Evolutionary conservation across 305 asterid genomes (phyloP).

Genomic region (Solanum hybrid): DNA sequence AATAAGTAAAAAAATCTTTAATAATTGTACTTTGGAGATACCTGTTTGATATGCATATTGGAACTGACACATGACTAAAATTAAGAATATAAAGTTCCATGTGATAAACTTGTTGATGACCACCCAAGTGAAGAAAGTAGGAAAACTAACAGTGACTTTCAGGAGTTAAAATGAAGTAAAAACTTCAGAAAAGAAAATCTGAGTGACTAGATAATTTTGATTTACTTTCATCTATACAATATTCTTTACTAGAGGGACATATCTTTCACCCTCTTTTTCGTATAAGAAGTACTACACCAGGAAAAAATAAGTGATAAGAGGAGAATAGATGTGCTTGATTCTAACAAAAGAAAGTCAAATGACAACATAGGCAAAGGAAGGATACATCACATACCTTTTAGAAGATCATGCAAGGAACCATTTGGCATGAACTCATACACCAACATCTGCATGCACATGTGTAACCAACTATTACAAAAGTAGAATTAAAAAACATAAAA

Average conservation of each 20-base stretch:
- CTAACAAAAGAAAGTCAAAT: neutral
- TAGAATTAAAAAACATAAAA: neutral
- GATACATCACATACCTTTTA: slow-evolving; percentile 43
- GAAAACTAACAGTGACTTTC: neutral
- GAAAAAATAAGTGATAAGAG: neutral
- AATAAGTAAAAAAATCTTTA: neutral
- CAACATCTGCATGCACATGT: slow-evolving; percentile 65
- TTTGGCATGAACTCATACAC: slow-evolving; percentile 91
- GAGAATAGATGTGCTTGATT: neutral
- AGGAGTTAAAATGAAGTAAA: neutral
- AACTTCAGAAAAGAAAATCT: neutral
- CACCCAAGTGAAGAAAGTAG: neutral
- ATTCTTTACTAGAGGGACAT: neutral
- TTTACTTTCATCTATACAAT: neutral
- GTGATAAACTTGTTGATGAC: neutral
- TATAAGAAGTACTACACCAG: neutral
- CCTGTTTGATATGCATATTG: neutral
- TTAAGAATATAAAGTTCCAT: neutral
- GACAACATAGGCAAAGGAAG: neutral
- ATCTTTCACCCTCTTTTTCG: neutral
- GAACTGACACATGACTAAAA: neutral
- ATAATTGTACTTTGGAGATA: neutral
- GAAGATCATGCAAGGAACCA: slow-evolving; percentile 74
- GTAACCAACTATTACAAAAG: neutral
- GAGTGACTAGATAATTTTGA: neutral